Base-by-base conservation (phyloP, 768 basidiomycete species). In the Coprinopsis sp. region DNA sequence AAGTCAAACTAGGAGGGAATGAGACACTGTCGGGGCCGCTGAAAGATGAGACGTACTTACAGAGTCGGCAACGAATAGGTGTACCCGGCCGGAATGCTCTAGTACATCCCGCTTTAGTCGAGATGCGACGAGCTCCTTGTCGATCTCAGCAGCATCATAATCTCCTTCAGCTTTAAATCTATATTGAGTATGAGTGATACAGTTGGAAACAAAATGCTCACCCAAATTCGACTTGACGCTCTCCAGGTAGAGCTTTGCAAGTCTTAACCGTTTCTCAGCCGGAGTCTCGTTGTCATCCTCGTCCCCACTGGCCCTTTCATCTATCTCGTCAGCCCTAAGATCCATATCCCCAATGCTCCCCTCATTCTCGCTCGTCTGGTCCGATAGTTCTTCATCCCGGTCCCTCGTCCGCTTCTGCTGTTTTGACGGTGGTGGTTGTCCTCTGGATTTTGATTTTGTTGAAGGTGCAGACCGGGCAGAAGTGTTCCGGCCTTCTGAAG, bases 71-170 rank as follows among this genome's bases (percentile, higher is more conserved):
- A 95, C 70, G 60, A 86, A 89, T 33, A 87, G 64, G 65, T 93
- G 87, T 6, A 92, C 71, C 64, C 87, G 93, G 39, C 92, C 93
- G 4, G 90, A 82, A 58, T 94, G 83, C 53, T 93, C 86, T 37
- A 92, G 64, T 4, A 95, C 92, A 68, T 97, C 95, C 62, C 92
- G 83, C 62, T 92, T 91, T 52, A 99, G 72, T 46, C 96, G 74
- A 16, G 92, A 77, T 34, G 88, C 88, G 51, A 99, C 89, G 51
- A 97, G 73, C 54, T 97, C 95, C 56, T 81, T 79, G 72, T 99
- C 96, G 22, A 98, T 83, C 55, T 97, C 94, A 1, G 90, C 93
- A 4, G 96, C 96, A 61, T 99, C 95, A 52, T 83, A 93, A 51
- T 92, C 92, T 27, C 87, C 90, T 21, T 93, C 93, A 49, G 83